phyloP scores from a whole-genome alignment of 1,284 basidiomycete genomes.

The Bondarzewia mesenterica region DNA sequence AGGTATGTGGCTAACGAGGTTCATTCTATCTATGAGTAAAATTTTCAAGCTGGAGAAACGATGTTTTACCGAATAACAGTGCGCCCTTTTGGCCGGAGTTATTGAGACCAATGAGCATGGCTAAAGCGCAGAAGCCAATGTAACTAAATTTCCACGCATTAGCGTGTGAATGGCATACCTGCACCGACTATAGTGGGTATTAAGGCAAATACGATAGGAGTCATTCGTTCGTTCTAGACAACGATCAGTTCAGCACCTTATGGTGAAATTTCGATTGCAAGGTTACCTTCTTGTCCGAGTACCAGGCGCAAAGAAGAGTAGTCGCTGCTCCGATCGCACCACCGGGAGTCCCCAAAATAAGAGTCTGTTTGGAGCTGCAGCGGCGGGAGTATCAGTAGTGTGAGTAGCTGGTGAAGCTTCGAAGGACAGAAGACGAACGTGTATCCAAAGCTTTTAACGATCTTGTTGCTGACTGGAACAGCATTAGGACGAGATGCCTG shows the following conservation, averaged over 20 bases:
- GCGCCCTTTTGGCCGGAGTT: constrained; percentile 40
- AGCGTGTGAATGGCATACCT: constrained; percentile 21
- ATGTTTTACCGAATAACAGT: constrained; percentile 45
- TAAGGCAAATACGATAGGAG: constrained; percentile 53
- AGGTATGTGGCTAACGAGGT: constrained; percentile 40
- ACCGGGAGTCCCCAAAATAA: constrained; percentile 55
- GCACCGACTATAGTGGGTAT: constrained; percentile 56
- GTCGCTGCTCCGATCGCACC: constrained; percentile 42
- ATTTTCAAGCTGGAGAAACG: background rate
- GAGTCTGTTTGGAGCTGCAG: constrained; percentile 46
- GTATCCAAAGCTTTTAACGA: constrained; percentile 61
- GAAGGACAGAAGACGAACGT: constrained; percentile 31
- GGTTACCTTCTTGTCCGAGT: constrained; percentile 51
- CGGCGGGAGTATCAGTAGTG: too few relatives aligned
- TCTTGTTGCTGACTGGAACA: constrained; percentile 47
- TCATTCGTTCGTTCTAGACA: constrained; percentile 57
- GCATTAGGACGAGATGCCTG: background rate
- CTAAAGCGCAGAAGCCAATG: constrained; percentile 19
- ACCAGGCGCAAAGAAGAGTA: constrained; percentile 51
- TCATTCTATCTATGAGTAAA: background rate
- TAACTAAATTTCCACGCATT: too few relatives aligned
- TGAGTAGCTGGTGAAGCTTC: background rate
- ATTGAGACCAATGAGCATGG: constrained; percentile 52
- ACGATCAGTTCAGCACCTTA: background rate
- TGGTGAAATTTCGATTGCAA: background rate